phyloP scores from a whole-genome alignment of 1,284 basidiomycete genomes.

The Cryptococcus sp. region DNA sequence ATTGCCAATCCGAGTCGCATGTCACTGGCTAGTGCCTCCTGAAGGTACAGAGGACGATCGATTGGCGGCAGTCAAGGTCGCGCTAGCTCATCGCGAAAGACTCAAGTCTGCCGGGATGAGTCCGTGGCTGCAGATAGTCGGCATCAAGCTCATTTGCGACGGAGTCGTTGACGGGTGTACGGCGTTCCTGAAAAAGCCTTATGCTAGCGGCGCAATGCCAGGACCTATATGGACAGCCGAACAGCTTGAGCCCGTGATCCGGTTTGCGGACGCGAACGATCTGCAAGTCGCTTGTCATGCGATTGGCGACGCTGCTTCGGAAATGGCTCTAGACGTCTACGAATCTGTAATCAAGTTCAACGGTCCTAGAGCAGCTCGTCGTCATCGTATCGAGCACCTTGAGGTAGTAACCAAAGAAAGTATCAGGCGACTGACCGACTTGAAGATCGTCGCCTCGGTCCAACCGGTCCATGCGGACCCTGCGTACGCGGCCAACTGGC shows the following conservation, averaged over 20 bases:
- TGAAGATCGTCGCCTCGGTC: slow-evolving; percentile 32
- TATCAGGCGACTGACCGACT: slow-evolving; percentile 23
- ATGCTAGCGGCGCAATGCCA: slow-evolving; percentile 19
- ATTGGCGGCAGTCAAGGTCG: slow-evolving; percentile 16
- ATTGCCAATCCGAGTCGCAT: slow-evolving; percentile 27
- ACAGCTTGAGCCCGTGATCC: slow-evolving; percentile 24
- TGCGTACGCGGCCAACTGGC: slow-evolving; percentile 28
- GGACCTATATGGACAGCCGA: slow-evolving; percentile 36
- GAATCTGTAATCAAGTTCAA: slow-evolving; percentile 26
- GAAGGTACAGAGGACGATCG: slow-evolving; percentile 22
- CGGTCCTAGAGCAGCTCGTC: slow-evolving; percentile 11
- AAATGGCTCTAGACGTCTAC: slow-evolving; percentile 33
- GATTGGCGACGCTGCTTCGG: slow-evolving; percentile 36
- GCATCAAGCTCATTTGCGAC: slow-evolving; percentile 42
- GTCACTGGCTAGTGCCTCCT: slow-evolving; percentile 27
- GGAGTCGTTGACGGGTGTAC: slow-evolving; percentile 40
- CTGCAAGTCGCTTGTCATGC: slow-evolving; percentile 39
- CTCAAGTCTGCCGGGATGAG: slow-evolving; percentile 7
- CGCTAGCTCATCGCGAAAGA: slow-evolving; percentile 21
- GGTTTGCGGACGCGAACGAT: slow-evolving; percentile 28
- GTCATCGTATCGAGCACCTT: slow-evolving; percentile 40
- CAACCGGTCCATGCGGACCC: slow-evolving; percentile 42
- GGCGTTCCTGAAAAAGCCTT: slow-evolving; percentile 35
- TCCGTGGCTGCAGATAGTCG: slow-evolving; percentile 28
- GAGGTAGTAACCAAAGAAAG: slow-evolving; percentile 25